These are phyloP conservation scores for Microstegium vimineum DNA, from an alignment of 176 grass and related monocot genomes.

Conservation along the genomic window DNA sequence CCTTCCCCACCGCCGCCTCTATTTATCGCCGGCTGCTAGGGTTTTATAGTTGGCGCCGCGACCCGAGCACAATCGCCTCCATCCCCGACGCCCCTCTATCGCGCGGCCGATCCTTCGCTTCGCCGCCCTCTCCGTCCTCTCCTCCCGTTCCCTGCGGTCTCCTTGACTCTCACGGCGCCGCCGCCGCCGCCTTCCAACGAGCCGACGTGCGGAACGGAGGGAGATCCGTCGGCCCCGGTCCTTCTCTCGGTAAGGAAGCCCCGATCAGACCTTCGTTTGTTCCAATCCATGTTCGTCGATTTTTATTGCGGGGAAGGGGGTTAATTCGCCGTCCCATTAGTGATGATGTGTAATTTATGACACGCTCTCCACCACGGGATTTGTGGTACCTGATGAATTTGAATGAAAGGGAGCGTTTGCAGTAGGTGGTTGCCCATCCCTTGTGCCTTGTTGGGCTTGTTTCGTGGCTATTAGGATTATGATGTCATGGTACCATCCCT, in stretches of 20 bases:
- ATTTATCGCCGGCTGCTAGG: constrained; percentile 15
- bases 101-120: neutral
- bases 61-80: neutral
- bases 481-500: neutral
- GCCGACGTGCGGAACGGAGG: neutral
- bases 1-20: neutral
- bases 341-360: neutral
- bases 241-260: neutral
- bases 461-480: neutral
- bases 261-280: neutral
- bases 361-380: neutral
- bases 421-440: neutral
- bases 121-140: neutral
- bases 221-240: neutral
- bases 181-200: neutral
- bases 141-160: neutral
- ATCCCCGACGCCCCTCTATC: neutral
- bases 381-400: neutral
- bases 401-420: neutral
- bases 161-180: neutral
- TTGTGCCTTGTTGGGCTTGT: neutral
- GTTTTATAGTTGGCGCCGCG: neutral
- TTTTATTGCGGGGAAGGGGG: neutral
- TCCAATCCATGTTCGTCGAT: neutral
- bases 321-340: neutral